These are phyloP conservation scores for Cytospora paraplurivora DNA, from an alignment of 2,329 filamentous ascomycete species.

Conservation along the genomic window DNA sequence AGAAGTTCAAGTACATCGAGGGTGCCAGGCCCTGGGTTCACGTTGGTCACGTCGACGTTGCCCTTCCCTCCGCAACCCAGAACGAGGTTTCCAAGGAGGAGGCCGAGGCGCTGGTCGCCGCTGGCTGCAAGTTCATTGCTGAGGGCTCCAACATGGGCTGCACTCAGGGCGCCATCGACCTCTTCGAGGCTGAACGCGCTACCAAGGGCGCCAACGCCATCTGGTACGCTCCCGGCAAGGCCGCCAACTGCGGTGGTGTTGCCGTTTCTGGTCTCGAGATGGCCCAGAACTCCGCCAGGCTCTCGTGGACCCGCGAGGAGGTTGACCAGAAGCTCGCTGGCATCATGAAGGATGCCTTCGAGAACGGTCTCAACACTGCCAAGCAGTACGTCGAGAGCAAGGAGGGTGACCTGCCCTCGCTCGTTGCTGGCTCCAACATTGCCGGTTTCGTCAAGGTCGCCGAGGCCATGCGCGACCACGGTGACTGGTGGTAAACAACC, in stretches of 20 bases:
- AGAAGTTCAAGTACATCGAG: slow-evolving; percentile 78
- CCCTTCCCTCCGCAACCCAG: slow-evolving; percentile 91
- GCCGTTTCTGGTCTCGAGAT: slow-evolving; percentile 98
- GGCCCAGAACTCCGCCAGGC: slow-evolving; percentile 89
- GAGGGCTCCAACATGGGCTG: slow-evolving; percentile 99
- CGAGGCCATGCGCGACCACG: slow-evolving; percentile 91
- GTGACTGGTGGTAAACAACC: slow-evolving; percentile 74
- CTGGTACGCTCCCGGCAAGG: slow-evolving; percentile 98
- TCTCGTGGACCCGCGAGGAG: slow-evolving; percentile 85
- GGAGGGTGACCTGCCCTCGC: slow-evolving; percentile 83
- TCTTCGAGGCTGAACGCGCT: slow-evolving; percentile 80
- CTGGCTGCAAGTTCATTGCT: slow-evolving; percentile 81
- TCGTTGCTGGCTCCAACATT: slow-evolving; percentile 95
- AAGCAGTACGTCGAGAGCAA: slow-evolving; percentile 79
- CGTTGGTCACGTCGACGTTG: slow-evolving; percentile 86
- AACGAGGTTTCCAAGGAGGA: slow-evolving; percentile 96
- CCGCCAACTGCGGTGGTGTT: slow-evolving; percentile 95
- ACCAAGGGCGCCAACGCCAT: slow-evolving; percentile 69
- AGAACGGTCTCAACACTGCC: slow-evolving; percentile 84
- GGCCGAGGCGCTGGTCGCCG: slow-evolving; percentile 76
- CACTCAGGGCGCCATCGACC: slow-evolving; percentile 90
- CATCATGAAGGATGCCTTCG: slow-evolving; percentile 95
- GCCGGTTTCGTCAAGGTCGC: slow-evolving; percentile 97
- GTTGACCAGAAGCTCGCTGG: slow-evolving; percentile 87
- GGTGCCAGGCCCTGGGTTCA: slow-evolving; percentile 90